Conservation (phyloP, 441 rosid genomes). For the Adansonia grandidieri region DNA sequence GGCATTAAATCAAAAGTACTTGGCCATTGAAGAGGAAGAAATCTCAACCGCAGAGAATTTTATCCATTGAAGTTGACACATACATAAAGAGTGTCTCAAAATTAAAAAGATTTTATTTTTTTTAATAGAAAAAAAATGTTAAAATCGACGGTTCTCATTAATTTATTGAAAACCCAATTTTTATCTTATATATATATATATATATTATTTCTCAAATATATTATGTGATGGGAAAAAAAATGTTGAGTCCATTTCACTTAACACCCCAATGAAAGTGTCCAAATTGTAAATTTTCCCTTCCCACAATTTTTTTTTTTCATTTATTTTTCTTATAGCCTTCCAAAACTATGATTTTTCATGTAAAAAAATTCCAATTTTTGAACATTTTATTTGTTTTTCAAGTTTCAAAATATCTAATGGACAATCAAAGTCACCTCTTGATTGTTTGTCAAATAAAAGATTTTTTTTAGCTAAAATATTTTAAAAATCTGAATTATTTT, state of each 20-base stretch:
- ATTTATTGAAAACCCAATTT: conserved; percentile 15
- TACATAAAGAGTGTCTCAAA: not conserved
- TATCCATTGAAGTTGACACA: not conserved
- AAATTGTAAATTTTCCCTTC: not conserved
- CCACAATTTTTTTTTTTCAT: too few relatives aligned
- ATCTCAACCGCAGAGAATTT: not conserved
- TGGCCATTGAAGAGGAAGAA: not conserved
- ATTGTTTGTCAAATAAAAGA: not conserved
- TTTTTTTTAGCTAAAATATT: not conserved
- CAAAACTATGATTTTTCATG: not conserved
- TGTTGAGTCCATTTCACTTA: not conserved
- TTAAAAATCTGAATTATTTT: too few relatives aligned
- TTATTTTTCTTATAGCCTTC: not conserved
- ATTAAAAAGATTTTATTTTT: not conserved
- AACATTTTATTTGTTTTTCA: not conserved
- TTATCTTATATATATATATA: not conserved
- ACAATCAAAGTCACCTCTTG: not conserved
- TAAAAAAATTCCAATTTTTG: not conserved
- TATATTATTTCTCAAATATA: not conserved
- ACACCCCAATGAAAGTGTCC: not conserved
- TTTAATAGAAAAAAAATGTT: not conserved
- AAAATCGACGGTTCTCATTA: conserved; percentile 23
- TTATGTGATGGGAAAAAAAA: not conserved
- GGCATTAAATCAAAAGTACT: not conserved
- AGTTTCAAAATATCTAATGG: not conserved